Percentiles rank a stretch among this genome's conserved stretches.
These are phyloP conservation scores for Mariannaea sp. DNA, from an alignment of 2,329 filamentous ascomycete genomes.

Conservation along the genomic window DNA sequence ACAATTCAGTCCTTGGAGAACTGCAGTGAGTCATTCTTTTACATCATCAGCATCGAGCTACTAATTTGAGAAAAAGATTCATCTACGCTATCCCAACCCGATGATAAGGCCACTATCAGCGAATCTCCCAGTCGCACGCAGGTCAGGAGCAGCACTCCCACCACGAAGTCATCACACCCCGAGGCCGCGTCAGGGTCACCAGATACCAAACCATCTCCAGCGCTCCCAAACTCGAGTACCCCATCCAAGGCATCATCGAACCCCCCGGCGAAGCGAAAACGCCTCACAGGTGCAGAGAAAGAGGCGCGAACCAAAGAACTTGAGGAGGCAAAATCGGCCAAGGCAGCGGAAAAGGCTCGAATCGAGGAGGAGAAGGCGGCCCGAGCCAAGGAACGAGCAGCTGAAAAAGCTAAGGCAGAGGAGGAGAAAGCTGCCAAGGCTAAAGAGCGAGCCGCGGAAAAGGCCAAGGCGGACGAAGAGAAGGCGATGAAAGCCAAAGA, in stretches of 20 bases:
- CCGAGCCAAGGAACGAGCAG: slow-evolving; percentile 41
- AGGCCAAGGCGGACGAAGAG: slow-evolving; percentile 47
- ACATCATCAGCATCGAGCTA: not conserved
- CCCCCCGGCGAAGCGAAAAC: slow-evolving; percentile 48
- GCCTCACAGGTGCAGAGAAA: slow-evolving; percentile 49
- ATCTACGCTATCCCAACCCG: slow-evolving; percentile 29
- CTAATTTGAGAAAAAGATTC: slow-evolving; percentile 34
- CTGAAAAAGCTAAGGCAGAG: slow-evolving; percentile 46
- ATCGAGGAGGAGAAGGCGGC: slow-evolving; percentile 46
- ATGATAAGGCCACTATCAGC: slow-evolving; percentile 38
- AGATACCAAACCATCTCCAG: slow-evolving; percentile 15
- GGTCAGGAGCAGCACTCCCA: slow-evolving; percentile 47
- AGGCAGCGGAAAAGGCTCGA: slow-evolving; percentile 39
- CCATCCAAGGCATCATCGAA: slow-evolving; percentile 30
- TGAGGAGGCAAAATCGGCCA: slow-evolving; percentile 36
- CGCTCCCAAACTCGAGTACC: slow-evolving; percentile 9
- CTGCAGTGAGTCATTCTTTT: slow-evolving; percentile 29
- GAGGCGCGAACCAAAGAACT: slow-evolving; percentile 45
- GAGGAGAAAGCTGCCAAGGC: slow-evolving; percentile 42
- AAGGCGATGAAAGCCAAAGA: slow-evolving; percentile 39
- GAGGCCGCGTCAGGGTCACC: slow-evolving; percentile 40
- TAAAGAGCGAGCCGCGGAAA: slow-evolving; percentile 44
- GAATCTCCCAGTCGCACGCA: slow-evolving; percentile 49
- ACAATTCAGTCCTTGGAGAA: slow-evolving; percentile 29
- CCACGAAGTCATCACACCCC: slow-evolving; percentile 44